Conservation (phyloP, 306 rosid species). For the Hippophae rhamnoides region DNA sequence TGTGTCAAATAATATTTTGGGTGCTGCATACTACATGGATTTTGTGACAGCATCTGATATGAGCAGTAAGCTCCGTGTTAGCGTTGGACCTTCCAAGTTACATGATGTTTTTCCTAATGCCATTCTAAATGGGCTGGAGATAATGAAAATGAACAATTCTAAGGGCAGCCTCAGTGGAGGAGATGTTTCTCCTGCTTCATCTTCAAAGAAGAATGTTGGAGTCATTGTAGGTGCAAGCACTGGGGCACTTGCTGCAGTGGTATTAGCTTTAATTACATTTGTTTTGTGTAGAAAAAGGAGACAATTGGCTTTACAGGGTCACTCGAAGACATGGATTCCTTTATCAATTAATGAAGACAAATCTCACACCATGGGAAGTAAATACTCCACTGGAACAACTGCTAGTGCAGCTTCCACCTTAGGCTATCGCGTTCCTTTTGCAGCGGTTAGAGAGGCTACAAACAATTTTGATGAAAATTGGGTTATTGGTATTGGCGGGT, state of each 20-base stretch:
- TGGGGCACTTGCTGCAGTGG: conserved; percentile 39
- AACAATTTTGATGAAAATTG: conserved; percentile 67
- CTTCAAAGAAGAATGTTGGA: conserved; percentile 38
- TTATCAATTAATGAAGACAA: conserved; percentile 47
- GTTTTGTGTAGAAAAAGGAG: conserved; percentile 44
- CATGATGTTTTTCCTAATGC: conserved; percentile 47
- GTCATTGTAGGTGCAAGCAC: conserved; percentile 47
- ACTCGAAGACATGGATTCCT: conserved; percentile 67
- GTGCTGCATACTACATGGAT: conserved; percentile 47
- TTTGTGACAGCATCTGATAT: conserved; percentile 29
- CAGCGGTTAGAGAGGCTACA: conserved; percentile 65
- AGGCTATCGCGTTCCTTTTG: conserved; percentile 54
- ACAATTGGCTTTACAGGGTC: conserved; percentile 32
- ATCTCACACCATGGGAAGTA: conserved; percentile 77
- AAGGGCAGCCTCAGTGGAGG: conserved; percentile 53
- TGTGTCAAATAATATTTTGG: conserved; percentile 20
- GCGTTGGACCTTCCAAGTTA: conserved; percentile 57
- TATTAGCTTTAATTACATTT: conserved; percentile 34
- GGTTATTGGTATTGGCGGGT: conserved; percentile 82
- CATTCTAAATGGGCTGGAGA: conserved; percentile 86
- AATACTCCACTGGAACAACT: conserved; percentile 57
- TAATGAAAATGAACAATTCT: conserved; percentile 80
- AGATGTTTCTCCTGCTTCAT: conserved; percentile 11
- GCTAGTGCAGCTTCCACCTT: conserved; percentile 48
- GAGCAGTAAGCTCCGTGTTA: conserved; percentile 33